These are phyloP conservation scores for Leucoagaricus sp. DNA, from an alignment of 1,284 basidiomycete genomes.

Conservation along the genomic window DNA sequence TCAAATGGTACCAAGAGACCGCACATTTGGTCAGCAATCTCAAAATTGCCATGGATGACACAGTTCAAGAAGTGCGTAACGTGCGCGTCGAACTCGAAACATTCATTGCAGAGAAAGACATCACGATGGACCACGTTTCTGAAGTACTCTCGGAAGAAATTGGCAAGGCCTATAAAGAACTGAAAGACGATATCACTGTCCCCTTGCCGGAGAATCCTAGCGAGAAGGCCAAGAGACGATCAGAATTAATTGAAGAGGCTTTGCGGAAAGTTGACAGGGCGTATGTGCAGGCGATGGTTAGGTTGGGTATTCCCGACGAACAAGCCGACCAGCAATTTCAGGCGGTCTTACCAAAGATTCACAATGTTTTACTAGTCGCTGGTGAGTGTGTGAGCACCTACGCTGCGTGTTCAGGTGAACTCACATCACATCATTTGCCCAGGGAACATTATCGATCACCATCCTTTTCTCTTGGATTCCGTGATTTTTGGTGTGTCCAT, in stretches of 20 bases:
- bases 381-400: not conserved
- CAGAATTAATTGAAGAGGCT: conserved; percentile 16
- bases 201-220: conserved; percentile 26
- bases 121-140: conserved; percentile 19
- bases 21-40: not conserved
- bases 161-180: conserved; percentile 18
- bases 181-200: conserved; percentile 22
- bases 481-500: conserved; percentile 12
- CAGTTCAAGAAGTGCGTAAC: conserved; percentile 5
- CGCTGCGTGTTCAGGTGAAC: not conserved
- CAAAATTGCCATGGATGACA: not conserved
- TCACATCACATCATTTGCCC: not conserved
- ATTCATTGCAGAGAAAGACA: not conserved
- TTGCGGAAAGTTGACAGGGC: conserved; percentile 24
- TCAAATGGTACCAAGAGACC: not conserved
- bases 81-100: not conserved
- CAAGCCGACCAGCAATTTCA: conserved; percentile 22
- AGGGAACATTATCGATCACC: conserved; percentile 23
- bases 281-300: conserved; percentile 22
- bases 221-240: conserved; percentile 24
- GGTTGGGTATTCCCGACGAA: conserved; percentile 22
- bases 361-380: conserved; percentile 19
- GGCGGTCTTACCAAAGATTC: conserved; percentile 21
- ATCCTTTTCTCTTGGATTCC: conserved; percentile 12
- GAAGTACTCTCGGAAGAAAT: conserved; percentile 22